Evolutionary conservation across 106 monocot species (phyloP).

Genomic region (Dendrobium nobile): DNA sequence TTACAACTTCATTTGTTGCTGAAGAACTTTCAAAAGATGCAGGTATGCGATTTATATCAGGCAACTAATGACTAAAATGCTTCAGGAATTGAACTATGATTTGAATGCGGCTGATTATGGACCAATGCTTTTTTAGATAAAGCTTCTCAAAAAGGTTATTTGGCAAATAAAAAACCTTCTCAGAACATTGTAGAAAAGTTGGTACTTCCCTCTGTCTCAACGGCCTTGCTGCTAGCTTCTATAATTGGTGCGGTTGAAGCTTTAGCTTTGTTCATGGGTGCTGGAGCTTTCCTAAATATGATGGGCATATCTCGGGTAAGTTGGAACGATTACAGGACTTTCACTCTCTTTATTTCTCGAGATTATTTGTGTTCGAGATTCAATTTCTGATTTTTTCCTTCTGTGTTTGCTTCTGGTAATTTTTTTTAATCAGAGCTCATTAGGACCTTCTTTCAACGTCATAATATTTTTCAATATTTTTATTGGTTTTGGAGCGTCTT

Average conservation of each 20-base stretch:
- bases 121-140: slow-evolving; percentile 9
- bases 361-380: background rate
- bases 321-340: background rate
- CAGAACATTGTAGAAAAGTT: slow-evolving; percentile 29
- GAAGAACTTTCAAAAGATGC: slow-evolving; percentile 85
- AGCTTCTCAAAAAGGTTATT: slow-evolving; percentile 10
- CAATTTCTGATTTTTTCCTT: background rate
- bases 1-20: slow-evolving; percentile 97
- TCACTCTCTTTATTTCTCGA: background rate
- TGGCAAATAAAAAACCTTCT: slow-evolving; percentile 9
- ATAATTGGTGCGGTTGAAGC: slow-evolving; percentile 78
- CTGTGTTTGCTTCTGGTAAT: background rate
- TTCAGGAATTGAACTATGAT: background rate
- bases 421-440: background rate
- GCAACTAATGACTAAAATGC: slow-evolving; percentile 11
- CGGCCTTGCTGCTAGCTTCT: slow-evolving; percentile 76
- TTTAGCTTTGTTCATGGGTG: slow-evolving; percentile 71
- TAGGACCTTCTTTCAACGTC: background rate
- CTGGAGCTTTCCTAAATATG: slow-evolving; percentile 64
- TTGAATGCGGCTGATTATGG: background rate
- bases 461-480: background rate
- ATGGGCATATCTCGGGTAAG: slow-evolving; percentile 82
- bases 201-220: slow-evolving; percentile 77
- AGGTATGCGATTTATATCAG: slow-evolving; percentile 20
- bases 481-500: background rate